Evolutionary conservation across 805 yeast genomes (phyloP), one percentile per base, ranked within the genome.

Genomic region (Yamadazyma philogaea): DNA sequence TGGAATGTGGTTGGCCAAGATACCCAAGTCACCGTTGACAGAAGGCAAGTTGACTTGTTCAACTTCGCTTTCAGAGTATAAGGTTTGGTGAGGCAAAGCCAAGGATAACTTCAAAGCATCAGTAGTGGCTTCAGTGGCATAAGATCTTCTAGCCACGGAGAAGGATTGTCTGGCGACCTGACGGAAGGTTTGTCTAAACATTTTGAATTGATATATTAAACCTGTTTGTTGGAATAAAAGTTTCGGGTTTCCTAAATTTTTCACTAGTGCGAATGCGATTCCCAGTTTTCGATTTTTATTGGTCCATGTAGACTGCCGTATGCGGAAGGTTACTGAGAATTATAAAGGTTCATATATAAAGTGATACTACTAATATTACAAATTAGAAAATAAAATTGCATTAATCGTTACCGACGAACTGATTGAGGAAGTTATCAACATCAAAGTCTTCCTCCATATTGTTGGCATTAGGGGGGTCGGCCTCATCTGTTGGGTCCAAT

Each of bases 1-100:
- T 59, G 99, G 98, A 61, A 93, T 96, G 81, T 93, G 99, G 75
- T 87, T 84, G 57, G 98, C 96, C 63, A 93, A 75, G 53, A 93
- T 80, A 87, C 99, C 99, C 70, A 91, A 80, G 64, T 87, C 95
- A 67, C 99, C 99, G 54, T 93, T 82, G 60, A 84, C 77, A 51
- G 96, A 95, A 61, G 99, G 99, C 55, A 93, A 77, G 75, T 93
- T 93, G 56, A 93, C 98, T 77, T 93, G 75, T 53, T 68, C 64
- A 42, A 70, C 75, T 57, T 69, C 74, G 88, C 61, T 63, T 42
- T 78, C 78, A 40, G 79, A 58, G 64, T 72, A 81, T 59, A 81
- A 66, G 45, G 84, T 79, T 69, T 84, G 81, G 66, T 87, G 89
- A 53, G 99, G 99, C 58, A 90, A 79, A 45, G 96, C 91, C 59